phyloP scores from a whole-genome alignment of 176 grass and related monocot species.

The Alloteropsis semialata region DNA sequence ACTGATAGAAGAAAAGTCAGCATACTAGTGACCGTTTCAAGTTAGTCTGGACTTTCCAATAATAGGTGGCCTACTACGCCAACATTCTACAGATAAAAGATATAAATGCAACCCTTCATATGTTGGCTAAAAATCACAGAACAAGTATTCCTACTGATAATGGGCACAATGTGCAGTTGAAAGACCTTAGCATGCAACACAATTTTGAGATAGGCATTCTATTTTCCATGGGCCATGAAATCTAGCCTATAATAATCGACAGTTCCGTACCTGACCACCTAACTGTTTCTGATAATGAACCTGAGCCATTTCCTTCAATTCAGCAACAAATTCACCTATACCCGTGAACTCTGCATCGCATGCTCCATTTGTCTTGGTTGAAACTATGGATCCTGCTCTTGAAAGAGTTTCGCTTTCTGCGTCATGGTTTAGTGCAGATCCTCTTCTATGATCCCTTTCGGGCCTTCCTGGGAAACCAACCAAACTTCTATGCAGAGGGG shows the following conservation, averaged over 20 bases:
- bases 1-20: background rate
- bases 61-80: background rate
- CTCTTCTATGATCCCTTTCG: constrained; percentile 53
- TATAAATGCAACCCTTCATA: background rate
- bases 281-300: constrained; percentile 62
- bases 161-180: background rate
- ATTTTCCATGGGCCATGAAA: background rate
- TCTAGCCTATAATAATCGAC: background rate
- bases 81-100: background rate
- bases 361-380: constrained; percentile 44
- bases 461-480: constrained; percentile 64
- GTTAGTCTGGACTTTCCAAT: background rate
- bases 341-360: constrained; percentile 57
- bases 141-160: background rate
- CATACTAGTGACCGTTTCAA: background rate
- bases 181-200: background rate
- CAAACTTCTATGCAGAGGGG: constrained; percentile 70
- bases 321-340: constrained; percentile 80
- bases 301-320: constrained; percentile 91
- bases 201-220: background rate
- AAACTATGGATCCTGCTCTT: constrained; percentile 59
- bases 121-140: background rate
- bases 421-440: constrained; percentile 36
- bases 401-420: constrained; percentile 60
- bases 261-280: constrained; percentile 44